Percentiles rank a stretch among this genome's conserved stretches.
phyloP scores from a whole-genome alignment of 73 alveolate species.

The Paramecium sonneborni region DNA sequence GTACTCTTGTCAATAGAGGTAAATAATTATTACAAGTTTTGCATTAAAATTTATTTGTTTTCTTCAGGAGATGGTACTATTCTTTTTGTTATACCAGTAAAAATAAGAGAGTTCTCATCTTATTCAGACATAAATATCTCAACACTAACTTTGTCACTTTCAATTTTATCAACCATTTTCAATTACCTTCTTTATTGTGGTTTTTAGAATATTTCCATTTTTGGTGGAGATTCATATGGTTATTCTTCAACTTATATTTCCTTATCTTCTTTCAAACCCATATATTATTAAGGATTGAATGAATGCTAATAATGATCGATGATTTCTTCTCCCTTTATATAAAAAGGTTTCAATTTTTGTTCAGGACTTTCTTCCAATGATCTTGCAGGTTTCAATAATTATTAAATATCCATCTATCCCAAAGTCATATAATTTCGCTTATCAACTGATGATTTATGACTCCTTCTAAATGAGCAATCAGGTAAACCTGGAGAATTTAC shows the following conservation, averaged over 20 bases:
- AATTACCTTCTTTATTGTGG: not conserved
- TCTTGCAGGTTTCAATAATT: not conserved
- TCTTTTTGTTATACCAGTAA: constrained; percentile 8
- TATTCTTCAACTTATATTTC: not conserved
- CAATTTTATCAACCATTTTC: constrained; percentile 12
- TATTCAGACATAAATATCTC: constrained; percentile 47
- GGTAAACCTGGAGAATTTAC: constrained; percentile 50
- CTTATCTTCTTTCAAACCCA: not conserved
- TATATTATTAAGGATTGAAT: not conserved
- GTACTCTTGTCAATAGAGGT: not conserved
- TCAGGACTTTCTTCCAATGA: not conserved
- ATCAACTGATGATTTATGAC: not conserved
- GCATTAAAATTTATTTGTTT: not conserved
- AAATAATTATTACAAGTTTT: not conserved
- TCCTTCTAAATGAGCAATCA: constrained; percentile 20
- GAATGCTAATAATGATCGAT: not conserved
- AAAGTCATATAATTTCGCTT: not conserved
- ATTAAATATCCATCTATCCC: not conserved
- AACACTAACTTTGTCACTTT: constrained; percentile 10
- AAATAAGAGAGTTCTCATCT: constrained; percentile 15
- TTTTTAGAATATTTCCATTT: not conserved
- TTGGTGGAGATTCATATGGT: constrained; percentile 2
- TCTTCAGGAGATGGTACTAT: constrained; percentile 8
- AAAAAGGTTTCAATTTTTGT: not conserved
- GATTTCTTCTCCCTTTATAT: not conserved